A percentile compares a stretch with the other conserved stretches of the same genome.
These are phyloP conservation scores for Collybiopsis luxurians DNA, from an alignment of 768 basidiomycete genomes.

Conservation along the genomic window DNA sequence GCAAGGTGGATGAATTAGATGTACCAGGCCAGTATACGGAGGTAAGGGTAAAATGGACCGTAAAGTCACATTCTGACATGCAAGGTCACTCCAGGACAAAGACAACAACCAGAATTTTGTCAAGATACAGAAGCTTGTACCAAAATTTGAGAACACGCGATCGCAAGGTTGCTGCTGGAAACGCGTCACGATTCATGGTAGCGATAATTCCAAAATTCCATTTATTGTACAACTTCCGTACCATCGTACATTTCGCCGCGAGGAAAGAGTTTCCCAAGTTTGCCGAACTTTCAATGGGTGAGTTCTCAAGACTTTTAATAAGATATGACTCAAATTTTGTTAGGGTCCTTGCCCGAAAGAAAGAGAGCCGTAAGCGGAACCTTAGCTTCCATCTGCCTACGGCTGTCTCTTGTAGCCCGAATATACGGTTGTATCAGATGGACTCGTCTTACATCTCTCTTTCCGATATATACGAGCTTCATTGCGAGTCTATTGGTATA, in stretches of 20 bases:
- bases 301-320: slow-evolving; percentile 17
- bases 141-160: slow-evolving; percentile 88
- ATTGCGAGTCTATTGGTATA: slow-evolving; percentile 73
- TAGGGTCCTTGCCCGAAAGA: slow-evolving; percentile 82
- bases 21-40: slow-evolving; percentile 99
- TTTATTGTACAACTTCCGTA: slow-evolving; percentile 92
- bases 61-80: neutral
- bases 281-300: slow-evolving; percentile 95
- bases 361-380: slow-evolving; percentile 91
- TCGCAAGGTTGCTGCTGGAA: slow-evolving; percentile 86
- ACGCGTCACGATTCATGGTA: slow-evolving; percentile 86
- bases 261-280: slow-evolving; percentile 89
- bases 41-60: slow-evolving; percentile 40
- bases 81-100: slow-evolving; percentile 65
- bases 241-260: slow-evolving; percentile 80
- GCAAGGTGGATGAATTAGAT: slow-evolving; percentile 96
- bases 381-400: slow-evolving; percentile 90
- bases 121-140: slow-evolving; percentile 85
- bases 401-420: slow-evolving; percentile 80
- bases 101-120: slow-evolving; percentile 91
- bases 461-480: slow-evolving; percentile 92
- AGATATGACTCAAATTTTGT: slow-evolving; percentile 4
- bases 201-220: slow-evolving; percentile 83
- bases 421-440: slow-evolving; percentile 82
- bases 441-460: slow-evolving; percentile 90